A percentile compares a stretch with the other conserved stretches of the same genome.
These are phyloP conservation scores for Claviceps humidiphila DNA, from an alignment of 2,329 filamentous ascomycete species.

Conservation along the genomic window DNA sequence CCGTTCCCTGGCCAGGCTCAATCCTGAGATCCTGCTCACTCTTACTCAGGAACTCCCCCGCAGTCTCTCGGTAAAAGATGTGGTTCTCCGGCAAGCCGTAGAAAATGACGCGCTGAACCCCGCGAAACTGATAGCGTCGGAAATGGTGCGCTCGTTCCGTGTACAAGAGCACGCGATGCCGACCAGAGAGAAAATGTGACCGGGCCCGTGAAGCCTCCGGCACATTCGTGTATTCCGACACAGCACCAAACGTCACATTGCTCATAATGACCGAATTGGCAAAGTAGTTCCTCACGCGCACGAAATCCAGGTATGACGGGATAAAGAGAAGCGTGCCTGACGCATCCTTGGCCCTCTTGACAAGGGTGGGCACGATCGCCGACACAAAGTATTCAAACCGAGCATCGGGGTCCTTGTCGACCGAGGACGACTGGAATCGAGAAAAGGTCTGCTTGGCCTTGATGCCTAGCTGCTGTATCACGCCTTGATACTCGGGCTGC, in stretches of 20 bases:
- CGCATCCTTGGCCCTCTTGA: conserved; percentile 50
- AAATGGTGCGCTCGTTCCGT: conserved; percentile 97
- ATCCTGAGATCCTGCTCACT: conserved; percentile 43
- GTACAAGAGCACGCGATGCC: conserved; percentile 76
- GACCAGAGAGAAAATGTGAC: conserved; percentile 73
- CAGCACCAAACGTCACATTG: conserved; percentile 51
- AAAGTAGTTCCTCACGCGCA: conserved; percentile 85
- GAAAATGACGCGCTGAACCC: conserved; percentile 73
- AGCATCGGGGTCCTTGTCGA: conserved; percentile 67
- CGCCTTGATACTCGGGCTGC: conserved; percentile 53
- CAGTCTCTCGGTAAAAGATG: conserved; percentile 64
- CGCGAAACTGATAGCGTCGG: conserved; percentile 69
- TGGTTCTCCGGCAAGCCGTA: conserved; percentile 87
- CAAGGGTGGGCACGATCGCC: conserved; percentile 62
- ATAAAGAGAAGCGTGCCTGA: conserved; percentile 75
- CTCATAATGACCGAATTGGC: conserved; percentile 50
- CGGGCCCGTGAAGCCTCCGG: conserved; percentile 71
- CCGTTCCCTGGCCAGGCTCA: conserved; percentile 45
- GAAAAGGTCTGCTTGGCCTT: conserved; percentile 79
- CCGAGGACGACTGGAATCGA: conserved; percentile 60
- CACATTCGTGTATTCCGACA: conserved; percentile 77
- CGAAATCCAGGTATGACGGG: conserved; percentile 88
- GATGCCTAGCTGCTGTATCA: conserved; percentile 59
- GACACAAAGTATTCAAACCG: conserved; percentile 86
- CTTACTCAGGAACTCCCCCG: conserved; percentile 50